Evolutionary conservation across 2,329 filamentous ascomycete genomes (phyloP).

Genomic region (Penicillium griseofulvum): DNA sequence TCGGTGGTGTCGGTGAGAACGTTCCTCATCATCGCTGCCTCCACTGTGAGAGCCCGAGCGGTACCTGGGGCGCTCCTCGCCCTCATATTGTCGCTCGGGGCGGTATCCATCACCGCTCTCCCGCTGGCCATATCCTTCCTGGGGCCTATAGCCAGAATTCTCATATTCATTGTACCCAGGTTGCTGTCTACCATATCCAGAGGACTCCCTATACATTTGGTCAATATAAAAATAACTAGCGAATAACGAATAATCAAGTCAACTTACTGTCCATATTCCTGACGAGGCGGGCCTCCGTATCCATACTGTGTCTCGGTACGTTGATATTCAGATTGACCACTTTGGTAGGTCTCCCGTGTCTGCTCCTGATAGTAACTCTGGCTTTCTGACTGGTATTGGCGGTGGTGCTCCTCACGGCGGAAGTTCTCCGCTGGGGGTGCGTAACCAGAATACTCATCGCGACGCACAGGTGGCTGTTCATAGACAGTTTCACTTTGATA

Average conservation of each 20-base stretch:
- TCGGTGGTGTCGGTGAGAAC: conserved; percentile 18
- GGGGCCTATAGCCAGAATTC: conserved; percentile 12
- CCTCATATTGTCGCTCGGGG: conserved; percentile 20
- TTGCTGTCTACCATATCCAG: conserved; percentile 20
- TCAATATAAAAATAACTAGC: conserved; percentile 5
- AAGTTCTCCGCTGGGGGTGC: conserved; percentile 13
- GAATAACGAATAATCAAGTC: conserved; percentile 8
- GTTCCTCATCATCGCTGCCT: conserved; percentile 18
- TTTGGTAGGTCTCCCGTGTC: conserved; percentile 16
- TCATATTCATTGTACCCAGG: conserved; percentile 16
- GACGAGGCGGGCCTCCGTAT: conserved; percentile 13
- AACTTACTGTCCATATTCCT: conserved; percentile 24
- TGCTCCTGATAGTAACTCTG: conserved; percentile 19
- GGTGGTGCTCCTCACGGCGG: conserved; percentile 17
- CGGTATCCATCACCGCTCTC: conserved; percentile 22
- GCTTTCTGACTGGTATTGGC: conserved; percentile 12
- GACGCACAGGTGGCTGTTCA: conserved; percentile 9
- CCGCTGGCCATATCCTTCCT: conserved; percentile 18
- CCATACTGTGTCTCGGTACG: conserved; percentile 18
- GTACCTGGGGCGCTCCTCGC: conserved; percentile 22
- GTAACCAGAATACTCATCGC: conserved; percentile 12
- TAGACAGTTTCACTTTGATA: conserved; percentile 21
- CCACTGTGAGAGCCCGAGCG: conserved; percentile 22
- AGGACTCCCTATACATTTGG: conserved; percentile 18
- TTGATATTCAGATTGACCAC: conserved; percentile 16